phyloP scores from a whole-genome alignment of 768 basidiomycete species.

The Rubroboletus pulcherrimus region DNA sequence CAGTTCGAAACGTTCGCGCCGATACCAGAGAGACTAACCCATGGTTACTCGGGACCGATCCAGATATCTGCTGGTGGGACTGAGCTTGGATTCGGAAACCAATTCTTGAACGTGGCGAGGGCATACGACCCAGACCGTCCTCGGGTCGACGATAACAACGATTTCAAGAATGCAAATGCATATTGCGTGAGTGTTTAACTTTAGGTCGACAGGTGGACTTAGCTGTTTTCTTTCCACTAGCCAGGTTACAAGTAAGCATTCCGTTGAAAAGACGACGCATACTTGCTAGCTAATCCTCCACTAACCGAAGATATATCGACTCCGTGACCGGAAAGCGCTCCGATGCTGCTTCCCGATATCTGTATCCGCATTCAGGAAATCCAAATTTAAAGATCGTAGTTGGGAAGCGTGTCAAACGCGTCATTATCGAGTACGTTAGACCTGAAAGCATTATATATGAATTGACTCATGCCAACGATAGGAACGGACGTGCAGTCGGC shows the following conservation, averaged over 20 bases:
- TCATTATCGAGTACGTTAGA: slow-evolving; percentile 3
- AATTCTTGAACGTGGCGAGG: slow-evolving; percentile 45
- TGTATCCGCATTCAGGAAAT: slow-evolving; percentile 33
- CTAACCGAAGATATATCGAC: slow-evolving; percentile 47
- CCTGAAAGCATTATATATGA: too few relatives aligned
- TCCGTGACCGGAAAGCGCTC: slow-evolving; percentile 34
- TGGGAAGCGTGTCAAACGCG: slow-evolving; percentile 18
- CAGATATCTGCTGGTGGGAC: slow-evolving; percentile 14
- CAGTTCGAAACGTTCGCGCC: slow-evolving; percentile 37
- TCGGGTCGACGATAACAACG: slow-evolving; percentile 45
- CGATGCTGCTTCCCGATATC: slow-evolving; percentile 33
- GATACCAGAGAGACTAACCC: slow-evolving; percentile 29
- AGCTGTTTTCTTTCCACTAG: neutral
- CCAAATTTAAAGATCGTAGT: slow-evolving; percentile 31
- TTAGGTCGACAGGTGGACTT: neutral
- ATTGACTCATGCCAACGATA: slow-evolving; percentile 2
- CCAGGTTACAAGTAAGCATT: slow-evolving; percentile 15
- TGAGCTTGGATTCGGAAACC: slow-evolving; percentile 23
- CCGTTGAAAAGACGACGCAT: too few relatives aligned
- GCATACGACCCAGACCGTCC: slow-evolving; percentile 46
- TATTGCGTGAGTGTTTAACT: slow-evolving; percentile 23
- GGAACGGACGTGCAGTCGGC: slow-evolving; percentile 36
- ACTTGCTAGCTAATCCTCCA: neutral
- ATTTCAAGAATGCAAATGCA: slow-evolving; percentile 31
- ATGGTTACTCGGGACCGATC: slow-evolving; percentile 36